Percentiles rank a stretch among this genome's conserved stretches.
Evolutionary conservation across 78 protist species (phyloP).

Genomic region (Bodo saltans): DNA sequence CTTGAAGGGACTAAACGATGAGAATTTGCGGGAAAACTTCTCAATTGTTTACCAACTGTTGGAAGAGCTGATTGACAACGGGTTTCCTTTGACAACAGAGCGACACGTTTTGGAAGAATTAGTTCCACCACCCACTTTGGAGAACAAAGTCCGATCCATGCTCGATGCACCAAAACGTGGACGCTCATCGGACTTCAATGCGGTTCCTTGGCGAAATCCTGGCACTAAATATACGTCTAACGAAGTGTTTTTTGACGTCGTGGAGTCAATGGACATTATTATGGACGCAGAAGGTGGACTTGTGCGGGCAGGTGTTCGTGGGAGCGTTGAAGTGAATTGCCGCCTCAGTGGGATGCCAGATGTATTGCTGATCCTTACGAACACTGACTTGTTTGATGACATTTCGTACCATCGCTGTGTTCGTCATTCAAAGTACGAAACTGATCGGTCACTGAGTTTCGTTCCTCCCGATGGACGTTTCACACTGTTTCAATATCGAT

Average conservation of each 20-base stretch:
- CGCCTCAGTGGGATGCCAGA: constrained; percentile 43
- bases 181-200: constrained; percentile 34
- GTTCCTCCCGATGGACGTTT: constrained; percentile 50
- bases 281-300: constrained; percentile 40
- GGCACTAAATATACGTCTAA: constrained; percentile 77
- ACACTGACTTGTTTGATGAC: constrained; percentile 28
- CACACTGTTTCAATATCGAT: constrained; percentile 11
- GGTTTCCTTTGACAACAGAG: constrained; percentile 87
- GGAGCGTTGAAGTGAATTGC: constrained; percentile 12
- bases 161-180: background rate
- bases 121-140: constrained; percentile 61
- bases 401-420: constrained; percentile 40
- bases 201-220: constrained; percentile 76
- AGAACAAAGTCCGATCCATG: background rate
- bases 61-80: constrained; percentile 87
- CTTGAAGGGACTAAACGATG: constrained; percentile 33
- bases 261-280: constrained; percentile 65
- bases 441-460: constrained; percentile 16
- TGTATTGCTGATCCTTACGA: background rate
- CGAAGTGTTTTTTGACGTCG: constrained; percentile 81
- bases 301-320: constrained; percentile 26
- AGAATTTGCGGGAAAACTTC: constrained; percentile 55
- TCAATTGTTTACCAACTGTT: constrained; percentile 68
- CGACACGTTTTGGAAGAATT: constrained; percentile 70
- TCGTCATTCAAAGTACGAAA: background rate